These are phyloP conservation scores for Fagopyrum homotropicum DNA, from an alignment of 148 eudicot species.

Conservation along the genomic window DNA sequence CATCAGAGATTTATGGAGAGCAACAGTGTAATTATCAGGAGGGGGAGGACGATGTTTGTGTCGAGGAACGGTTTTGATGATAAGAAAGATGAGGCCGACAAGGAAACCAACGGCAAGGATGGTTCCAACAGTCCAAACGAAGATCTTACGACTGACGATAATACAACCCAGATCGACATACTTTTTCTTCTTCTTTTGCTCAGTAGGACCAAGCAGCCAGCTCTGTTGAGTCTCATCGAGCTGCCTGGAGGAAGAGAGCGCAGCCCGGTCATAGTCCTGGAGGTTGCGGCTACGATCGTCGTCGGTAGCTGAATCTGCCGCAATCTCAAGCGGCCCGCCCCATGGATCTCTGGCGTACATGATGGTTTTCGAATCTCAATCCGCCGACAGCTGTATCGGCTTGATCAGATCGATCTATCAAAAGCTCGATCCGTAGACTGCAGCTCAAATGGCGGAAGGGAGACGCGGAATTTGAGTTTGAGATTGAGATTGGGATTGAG, in stretches of 20 bases:
- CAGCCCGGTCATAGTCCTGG: slow-evolving; percentile 78
- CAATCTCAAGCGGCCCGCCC: slow-evolving; percentile 91
- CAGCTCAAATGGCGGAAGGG: not conserved
- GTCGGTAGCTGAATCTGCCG: slow-evolving; percentile 85
- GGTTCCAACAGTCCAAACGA: slow-evolving; percentile 65
- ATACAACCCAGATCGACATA: slow-evolving; percentile 93
- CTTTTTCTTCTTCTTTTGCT: slow-evolving; percentile 84
- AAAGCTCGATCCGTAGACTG: not conserved
- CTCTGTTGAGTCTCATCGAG: slow-evolving; percentile 96
- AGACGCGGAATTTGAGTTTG: not conserved
- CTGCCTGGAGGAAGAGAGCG: slow-evolving; percentile 48
- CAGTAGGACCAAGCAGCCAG: slow-evolving; percentile 83
- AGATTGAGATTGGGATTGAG: not conserved
- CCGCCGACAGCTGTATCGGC: not conserved
- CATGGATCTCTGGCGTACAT: slow-evolving; percentile 98
- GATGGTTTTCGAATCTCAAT: not conserved
- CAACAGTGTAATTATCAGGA: slow-evolving; percentile 77
- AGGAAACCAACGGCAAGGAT: slow-evolving; percentile 50
- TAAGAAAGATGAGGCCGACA: slow-evolving; percentile 46
- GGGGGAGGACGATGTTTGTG: slow-evolving; percentile 47
- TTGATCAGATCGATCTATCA: not conserved
- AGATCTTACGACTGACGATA: slow-evolving; percentile 73
- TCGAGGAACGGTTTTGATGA: slow-evolving; percentile 62
- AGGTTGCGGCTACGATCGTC: slow-evolving; percentile 87
- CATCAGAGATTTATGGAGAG: slow-evolving; percentile 72